Percentiles rank a stretch among this genome's conserved stretches.
These are phyloP conservation scores for Rhizophora mangle DNA, from an alignment of 345 rosid genomes.

Conservation along the genomic window DNA sequence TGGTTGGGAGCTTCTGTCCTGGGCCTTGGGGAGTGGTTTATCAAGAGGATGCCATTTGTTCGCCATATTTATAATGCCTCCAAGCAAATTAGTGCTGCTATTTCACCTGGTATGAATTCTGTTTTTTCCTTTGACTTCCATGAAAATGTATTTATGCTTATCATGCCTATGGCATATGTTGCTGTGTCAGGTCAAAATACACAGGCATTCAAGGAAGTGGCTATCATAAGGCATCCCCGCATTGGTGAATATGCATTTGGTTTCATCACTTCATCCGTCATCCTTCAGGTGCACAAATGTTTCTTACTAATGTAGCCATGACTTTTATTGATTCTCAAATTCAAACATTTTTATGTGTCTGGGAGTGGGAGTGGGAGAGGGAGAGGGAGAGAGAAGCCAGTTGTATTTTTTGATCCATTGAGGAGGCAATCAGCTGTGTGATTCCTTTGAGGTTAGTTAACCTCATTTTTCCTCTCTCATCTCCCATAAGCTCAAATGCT, in stretches of 20 bases:
- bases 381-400: too few relatives aligned
- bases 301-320: neutral
- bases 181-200: slow-evolving; percentile 74
- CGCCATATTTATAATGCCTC: slow-evolving; percentile 97
- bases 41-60: slow-evolving; percentile 95
- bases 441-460: too few relatives aligned
- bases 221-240: slow-evolving; percentile 95
- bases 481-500: too few relatives aligned
- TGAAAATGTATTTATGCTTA: neutral
- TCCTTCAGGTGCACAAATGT: slow-evolving; percentile 59
- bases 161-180: slow-evolving; percentile 5
- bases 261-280: slow-evolving; percentile 81
- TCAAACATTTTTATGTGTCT: neutral
- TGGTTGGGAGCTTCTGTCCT: slow-evolving; percentile 98
- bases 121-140: neutral
- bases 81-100: slow-evolving; percentile 97
- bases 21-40: slow-evolving; percentile 95
- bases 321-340: neutral
- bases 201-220: slow-evolving; percentile 96
- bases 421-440: too few relatives aligned
- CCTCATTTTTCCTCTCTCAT: too few relatives aligned
- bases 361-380: too few relatives aligned
- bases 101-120: slow-evolving; percentile 72
- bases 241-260: slow-evolving; percentile 98
- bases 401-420: too few relatives aligned